A percentile compares a stretch with the other conserved stretches of the same genome.
Evolutionary conservation across 352 stramenopile species (phyloP).

Genomic region (Phytophthora constricta): DNA sequence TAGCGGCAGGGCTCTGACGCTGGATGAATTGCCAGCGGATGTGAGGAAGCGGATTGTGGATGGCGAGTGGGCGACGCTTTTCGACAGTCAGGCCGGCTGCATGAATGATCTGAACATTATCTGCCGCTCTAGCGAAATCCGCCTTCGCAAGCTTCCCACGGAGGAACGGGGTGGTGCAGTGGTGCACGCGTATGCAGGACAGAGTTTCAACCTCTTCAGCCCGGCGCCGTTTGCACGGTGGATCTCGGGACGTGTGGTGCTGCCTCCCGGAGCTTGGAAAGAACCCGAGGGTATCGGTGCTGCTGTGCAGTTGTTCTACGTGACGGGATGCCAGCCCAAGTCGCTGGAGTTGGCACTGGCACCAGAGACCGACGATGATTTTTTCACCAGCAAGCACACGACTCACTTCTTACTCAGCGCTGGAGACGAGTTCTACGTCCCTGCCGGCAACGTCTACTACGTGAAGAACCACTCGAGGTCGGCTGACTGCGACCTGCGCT

Average conservation of each 20-base stretch:
- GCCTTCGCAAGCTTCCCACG: constrained; percentile 73
- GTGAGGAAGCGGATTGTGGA: constrained; percentile 63
- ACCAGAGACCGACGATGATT: constrained; percentile 75
- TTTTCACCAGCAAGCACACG: constrained; percentile 91
- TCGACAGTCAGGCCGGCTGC: constrained; percentile 55
- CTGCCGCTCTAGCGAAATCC: constrained; percentile 74
- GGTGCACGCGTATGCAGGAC: constrained; percentile 66
- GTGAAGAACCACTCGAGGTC: constrained; percentile 96
- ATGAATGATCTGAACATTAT: constrained; percentile 87
- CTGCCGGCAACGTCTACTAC: constrained; percentile 95
- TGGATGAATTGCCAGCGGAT: constrained; percentile 56
- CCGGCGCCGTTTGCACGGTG: constrained; percentile 76
- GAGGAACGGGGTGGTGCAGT: constrained; percentile 55
- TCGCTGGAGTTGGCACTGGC: constrained; percentile 78
- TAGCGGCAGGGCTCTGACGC: constrained; percentile 42
- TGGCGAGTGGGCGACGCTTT: constrained; percentile 79
- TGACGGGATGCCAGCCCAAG: constrained; percentile 88
- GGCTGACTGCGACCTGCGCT: constrained; percentile 91
- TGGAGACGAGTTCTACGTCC: constrained; percentile 97
- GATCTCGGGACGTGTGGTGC: constrained; percentile 91
- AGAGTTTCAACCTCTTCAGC: constrained; percentile 90
- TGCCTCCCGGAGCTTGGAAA: constrained; percentile 95
- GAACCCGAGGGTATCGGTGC: constrained; percentile 94
- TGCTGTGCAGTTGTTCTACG: constrained; percentile 95
- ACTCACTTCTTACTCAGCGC: constrained; percentile 93